Conservation (phyloP, 768 basidiomycete species). For the Tylopilus subfusipes region DNA sequence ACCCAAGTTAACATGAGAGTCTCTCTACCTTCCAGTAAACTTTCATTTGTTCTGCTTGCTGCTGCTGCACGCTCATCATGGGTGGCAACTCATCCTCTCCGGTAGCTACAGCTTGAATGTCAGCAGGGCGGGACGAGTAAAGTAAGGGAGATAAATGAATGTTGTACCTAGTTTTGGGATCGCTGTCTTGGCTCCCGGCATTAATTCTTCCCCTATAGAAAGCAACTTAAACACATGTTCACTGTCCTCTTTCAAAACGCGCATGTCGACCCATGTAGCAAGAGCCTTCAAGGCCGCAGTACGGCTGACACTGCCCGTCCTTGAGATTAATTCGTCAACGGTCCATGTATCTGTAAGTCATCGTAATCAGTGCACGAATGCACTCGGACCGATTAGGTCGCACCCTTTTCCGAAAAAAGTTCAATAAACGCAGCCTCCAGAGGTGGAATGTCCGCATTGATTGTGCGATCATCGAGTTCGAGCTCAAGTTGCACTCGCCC, state of each 20-base stretch:
- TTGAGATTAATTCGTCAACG: slow-evolving; percentile 60
- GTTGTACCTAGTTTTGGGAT: slow-evolving; percentile 27
- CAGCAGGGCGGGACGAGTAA: not conserved
- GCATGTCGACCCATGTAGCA: slow-evolving; percentile 78
- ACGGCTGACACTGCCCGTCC: slow-evolving; percentile 64
- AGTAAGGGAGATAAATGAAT: not conserved
- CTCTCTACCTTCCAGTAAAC: slow-evolving; percentile 77
- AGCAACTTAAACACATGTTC: slow-evolving; percentile 62
- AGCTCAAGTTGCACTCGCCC: slow-evolving; percentile 81
- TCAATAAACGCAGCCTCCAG: slow-evolving; percentile 91
- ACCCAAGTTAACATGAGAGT: not conserved
- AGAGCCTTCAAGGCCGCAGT: slow-evolving; percentile 69
- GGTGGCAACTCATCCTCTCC: slow-evolving; percentile 48
- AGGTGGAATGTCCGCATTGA: slow-evolving; percentile 76
- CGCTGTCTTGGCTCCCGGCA: slow-evolving; percentile 21
- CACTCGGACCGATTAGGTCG: slow-evolving; percentile 2
- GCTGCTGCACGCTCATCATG: slow-evolving; percentile 59
- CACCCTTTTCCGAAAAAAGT: slow-evolving; percentile 72
- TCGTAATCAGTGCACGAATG: not conserved
- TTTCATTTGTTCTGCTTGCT: slow-evolving; percentile 81
- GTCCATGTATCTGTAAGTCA: slow-evolving; percentile 57
- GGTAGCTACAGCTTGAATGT: slow-evolving; percentile 17
- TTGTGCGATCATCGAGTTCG: slow-evolving; percentile 73
- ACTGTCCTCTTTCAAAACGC: slow-evolving; percentile 68
- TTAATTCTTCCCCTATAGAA: slow-evolving; percentile 54